Conservation (phyloP, 2,329 filamentous ascomycete genomes). For the Alternaria gansuensis region DNA sequence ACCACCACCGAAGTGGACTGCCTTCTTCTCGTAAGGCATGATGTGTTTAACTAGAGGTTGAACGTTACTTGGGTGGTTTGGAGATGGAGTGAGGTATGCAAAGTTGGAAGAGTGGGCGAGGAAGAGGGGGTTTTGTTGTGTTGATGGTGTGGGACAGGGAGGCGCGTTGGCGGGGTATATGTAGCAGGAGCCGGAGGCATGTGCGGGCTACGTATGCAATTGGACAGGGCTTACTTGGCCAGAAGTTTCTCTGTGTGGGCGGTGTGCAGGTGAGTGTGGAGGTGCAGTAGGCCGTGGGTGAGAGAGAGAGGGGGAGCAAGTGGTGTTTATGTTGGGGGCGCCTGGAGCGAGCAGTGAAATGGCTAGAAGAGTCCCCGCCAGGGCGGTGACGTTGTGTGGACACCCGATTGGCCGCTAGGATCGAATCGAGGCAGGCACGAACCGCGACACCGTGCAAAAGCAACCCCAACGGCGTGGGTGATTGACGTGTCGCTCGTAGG, state of each 20-base stretch:
- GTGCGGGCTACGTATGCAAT: slow-evolving; percentile 20
- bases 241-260: slow-evolving; percentile 33
- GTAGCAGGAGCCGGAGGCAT: slow-evolving; percentile 34
- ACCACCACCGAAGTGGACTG: slow-evolving; percentile 63
- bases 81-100: slow-evolving; percentile 8
- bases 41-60: slow-evolving; percentile 24
- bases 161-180: slow-evolving; percentile 39
- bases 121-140: slow-evolving; percentile 17
- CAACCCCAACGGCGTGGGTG: slow-evolving; percentile 26
- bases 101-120: slow-evolving; percentile 11
- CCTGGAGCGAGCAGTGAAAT: slow-evolving; percentile 33
- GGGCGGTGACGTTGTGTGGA: slow-evolving; percentile 43
- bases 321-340: slow-evolving; percentile 36
- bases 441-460: slow-evolving; percentile 28
- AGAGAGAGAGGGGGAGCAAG: slow-evolving; percentile 26
- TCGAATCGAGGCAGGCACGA: slow-evolving; percentile 19
- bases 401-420: slow-evolving; percentile 39
- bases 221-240: slow-evolving; percentile 29
- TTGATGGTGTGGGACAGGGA: slow-evolving; percentile 19
- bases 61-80: slow-evolving; percentile 30
- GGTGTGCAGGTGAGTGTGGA: slow-evolving; percentile 34
- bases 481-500: slow-evolving; percentile 4
- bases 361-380: slow-evolving; percentile 35
- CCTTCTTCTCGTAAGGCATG: slow-evolving; percentile 58
- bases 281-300: slow-evolving; percentile 29